phyloP scores from a whole-genome alignment of 2,329 filamentous ascomycete species.

The Emericellopsis cladophorae region DNA sequence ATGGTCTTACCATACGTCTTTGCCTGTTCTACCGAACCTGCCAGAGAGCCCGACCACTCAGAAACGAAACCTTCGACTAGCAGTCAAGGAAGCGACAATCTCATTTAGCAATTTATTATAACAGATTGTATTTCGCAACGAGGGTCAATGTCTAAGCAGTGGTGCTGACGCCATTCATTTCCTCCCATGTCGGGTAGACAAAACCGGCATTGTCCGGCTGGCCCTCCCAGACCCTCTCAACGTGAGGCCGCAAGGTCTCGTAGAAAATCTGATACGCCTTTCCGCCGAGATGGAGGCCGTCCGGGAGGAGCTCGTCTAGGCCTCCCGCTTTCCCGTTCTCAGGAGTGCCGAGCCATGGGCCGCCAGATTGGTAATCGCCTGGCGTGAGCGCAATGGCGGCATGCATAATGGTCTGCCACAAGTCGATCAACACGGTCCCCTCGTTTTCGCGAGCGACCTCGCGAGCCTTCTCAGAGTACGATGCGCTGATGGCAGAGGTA shows the following conservation, averaged over 20 bases:
- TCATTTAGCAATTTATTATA: too few species aligned
- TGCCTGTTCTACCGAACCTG: too few species aligned
- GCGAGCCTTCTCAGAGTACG: slow-evolving; percentile 49
- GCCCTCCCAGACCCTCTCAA: slow-evolving; percentile 29
- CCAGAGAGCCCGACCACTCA: too few species aligned
- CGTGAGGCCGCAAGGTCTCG: slow-evolving; percentile 30
- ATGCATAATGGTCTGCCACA: slow-evolving; percentile 69
- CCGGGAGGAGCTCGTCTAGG: slow-evolving; percentile 37
- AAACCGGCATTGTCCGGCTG: slow-evolving; percentile 23
- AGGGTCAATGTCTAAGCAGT: too few species aligned
- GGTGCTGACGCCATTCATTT: background rate
- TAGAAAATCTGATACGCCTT: slow-evolving; percentile 41
- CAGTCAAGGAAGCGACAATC: too few species aligned
- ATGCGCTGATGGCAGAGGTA: slow-evolving; percentile 32
- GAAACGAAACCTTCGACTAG: too few species aligned
- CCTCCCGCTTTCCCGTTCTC: slow-evolving; percentile 36
- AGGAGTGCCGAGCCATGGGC: slow-evolving; percentile 34
- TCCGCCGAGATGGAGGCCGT: slow-evolving; percentile 45
- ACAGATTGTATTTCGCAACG: too few species aligned
- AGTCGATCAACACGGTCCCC: slow-evolving; percentile 59
- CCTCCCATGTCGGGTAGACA: slow-evolving; percentile 36
- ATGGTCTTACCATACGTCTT: too few species aligned
- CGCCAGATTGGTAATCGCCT: slow-evolving; percentile 39
- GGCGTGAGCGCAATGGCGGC: slow-evolving; percentile 46
- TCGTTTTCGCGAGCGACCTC: slow-evolving; percentile 51